Base-by-base conservation (phyloP, 2,329 filamentous ascomycete genomes). In the Tolypocladium ovalisporum region DNA sequence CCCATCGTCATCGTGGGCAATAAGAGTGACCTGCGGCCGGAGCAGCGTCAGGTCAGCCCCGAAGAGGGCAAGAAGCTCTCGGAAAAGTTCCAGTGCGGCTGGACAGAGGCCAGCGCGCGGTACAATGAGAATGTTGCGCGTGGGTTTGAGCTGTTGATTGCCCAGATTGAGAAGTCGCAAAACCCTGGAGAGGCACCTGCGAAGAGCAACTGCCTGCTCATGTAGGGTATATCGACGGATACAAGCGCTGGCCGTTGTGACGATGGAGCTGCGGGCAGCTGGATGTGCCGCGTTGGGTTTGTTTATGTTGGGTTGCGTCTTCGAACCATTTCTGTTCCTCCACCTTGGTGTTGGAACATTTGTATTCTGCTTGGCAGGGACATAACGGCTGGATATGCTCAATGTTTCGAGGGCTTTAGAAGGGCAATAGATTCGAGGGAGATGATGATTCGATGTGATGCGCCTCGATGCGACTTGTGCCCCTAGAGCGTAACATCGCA, bases 1-100 rank as follows among this genome's bases (percentile, higher is more conserved):
- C 94, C 94, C 12, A 87, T 97, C 65, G 90, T 95, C 65, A 87
- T 99, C 61, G 92, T 99, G 56, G 94, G 91, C 65, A 99, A 99
- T 79, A 99, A 99, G 79, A 92, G 87, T 70, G 94, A 99, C 73
- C 79, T 99, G 58, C 86, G 90, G 60, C 87, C 91, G 56, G 93
- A 97, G 72, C 91, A 96, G 76, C 88, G 94, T 64, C 92, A 97
- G 74, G 91, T 99, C 64, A 86, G 84, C 36, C 74, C 85, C 55
- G 91, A 96, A 62, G 89, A 96, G 65, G 94, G 92, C 64, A 88
- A 88, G 71, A 88, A 87, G 68, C 77, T 97, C 47, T 86, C 88
- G 9, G 88, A 93, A 66, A 89, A 94, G 73, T 88, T 96, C 72
- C 86, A 90, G 62, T 97, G 93, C 73, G 91, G 88, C 40, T 97